Evolutionary conservation across 1,284 basidiomycete genomes (phyloP).

Genomic region (Pseudozyma thailandica): DNA sequence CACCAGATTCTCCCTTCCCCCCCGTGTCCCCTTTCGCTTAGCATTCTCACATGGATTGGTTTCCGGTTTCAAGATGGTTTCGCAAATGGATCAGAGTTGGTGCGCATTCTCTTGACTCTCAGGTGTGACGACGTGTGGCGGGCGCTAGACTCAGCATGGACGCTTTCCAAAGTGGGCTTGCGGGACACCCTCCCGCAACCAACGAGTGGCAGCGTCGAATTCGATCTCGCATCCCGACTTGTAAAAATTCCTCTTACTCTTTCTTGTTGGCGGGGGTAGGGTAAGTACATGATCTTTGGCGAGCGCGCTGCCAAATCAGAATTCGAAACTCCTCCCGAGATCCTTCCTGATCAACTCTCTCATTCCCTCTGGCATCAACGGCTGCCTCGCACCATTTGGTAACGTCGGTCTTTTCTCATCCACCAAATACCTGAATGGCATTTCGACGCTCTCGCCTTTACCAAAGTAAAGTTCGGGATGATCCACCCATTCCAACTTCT

Average conservation of each 20-base stretch:
- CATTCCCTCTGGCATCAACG: conserved; percentile 60
- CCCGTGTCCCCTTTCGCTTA: background rate
- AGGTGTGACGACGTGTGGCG: too few relatives aligned
- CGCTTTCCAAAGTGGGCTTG: too few relatives aligned
- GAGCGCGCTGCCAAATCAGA: conserved; percentile 20
- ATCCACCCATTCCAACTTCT: conserved; percentile 53
- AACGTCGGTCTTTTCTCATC: conserved; percentile 8
- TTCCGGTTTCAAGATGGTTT: background rate
- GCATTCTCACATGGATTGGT: background rate
- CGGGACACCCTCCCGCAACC: too few relatives aligned
- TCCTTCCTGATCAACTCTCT: conserved; percentile 55
- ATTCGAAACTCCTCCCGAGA: conserved; percentile 57
- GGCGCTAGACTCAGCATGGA: too few relatives aligned
- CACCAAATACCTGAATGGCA: conserved; percentile 63
- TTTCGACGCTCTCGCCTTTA: conserved; percentile 59
- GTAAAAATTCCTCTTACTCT: too few relatives aligned
- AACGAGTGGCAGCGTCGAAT: too few relatives aligned
- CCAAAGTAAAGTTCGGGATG: conserved; percentile 63
- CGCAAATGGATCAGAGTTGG: too few relatives aligned
- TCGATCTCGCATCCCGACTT: too few relatives aligned
- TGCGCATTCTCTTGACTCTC: too few relatives aligned
- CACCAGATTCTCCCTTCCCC: background rate
- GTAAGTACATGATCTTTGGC: too few relatives aligned
- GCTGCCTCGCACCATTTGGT: conserved; percentile 7
- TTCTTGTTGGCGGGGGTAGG: too few relatives aligned